phyloP scores from a whole-genome alignment of 192 early-diverging fungal species.

The Podila clonocystis region DNA sequence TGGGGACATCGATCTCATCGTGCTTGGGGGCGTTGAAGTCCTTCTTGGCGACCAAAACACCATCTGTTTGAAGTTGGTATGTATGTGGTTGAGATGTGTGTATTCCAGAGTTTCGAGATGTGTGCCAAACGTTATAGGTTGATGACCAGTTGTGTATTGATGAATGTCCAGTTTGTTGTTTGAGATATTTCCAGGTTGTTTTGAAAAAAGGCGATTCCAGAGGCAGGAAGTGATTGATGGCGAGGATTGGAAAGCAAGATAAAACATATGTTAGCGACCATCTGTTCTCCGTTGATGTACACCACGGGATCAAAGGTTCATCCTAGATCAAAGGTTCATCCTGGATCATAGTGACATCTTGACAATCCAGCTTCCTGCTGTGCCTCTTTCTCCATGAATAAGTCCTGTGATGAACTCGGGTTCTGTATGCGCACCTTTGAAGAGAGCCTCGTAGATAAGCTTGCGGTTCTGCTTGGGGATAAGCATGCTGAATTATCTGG shows the following conservation, averaged over 20 bases:
- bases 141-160: not conserved
- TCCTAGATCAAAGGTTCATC: slow-evolving; percentile 34
- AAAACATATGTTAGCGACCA: not conserved
- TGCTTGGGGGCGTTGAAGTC: slow-evolving; percentile 97
- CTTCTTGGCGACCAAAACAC: slow-evolving; percentile 99
- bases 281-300: not conserved
- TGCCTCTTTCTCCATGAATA: slow-evolving; percentile 9
- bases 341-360: slow-evolving; percentile 5
- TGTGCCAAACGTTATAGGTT: not conserved
- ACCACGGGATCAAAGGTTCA: slow-evolving; percentile 2
- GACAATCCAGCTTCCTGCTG: slow-evolving; percentile 4
- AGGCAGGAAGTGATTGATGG: slow-evolving; percentile 46
- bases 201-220: not conserved
- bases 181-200: not conserved
- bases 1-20: slow-evolving; percentile 96
- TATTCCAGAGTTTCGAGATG: no score
- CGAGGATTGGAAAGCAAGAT: slow-evolving; percentile 5
- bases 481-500: slow-evolving; percentile 81
- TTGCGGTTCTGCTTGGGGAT: slow-evolving; percentile 98
- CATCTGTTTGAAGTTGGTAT: slow-evolving; percentile 67
- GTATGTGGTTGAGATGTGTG: no score
- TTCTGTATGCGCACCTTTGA: slow-evolving; percentile 70
- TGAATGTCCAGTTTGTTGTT: not conserved
- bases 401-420: not conserved
- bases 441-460: slow-evolving; percentile 93